Base-by-base conservation (phyloP, 768 basidiomycete species). In the Naganishia vishniacii region DNA sequence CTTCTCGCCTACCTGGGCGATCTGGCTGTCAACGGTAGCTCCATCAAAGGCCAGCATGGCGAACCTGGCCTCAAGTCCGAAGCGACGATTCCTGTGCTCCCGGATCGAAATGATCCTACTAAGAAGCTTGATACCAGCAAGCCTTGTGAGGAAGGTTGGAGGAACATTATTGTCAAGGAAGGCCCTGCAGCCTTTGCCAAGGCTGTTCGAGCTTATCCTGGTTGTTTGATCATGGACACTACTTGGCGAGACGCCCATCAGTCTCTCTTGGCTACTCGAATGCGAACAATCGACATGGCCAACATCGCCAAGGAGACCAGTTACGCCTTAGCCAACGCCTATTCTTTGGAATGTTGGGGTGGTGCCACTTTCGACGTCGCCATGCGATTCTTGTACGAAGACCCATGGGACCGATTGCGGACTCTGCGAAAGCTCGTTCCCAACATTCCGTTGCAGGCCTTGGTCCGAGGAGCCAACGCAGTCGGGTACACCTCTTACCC, bases 211-310 rank as follows among this genome's bases (percentile, higher is more conserved):
- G 88, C 87, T 67, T 98, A 99, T 79, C 89, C 90, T 59, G 95
- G 95, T 62, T 86, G 85, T 61, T 83, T 98, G 60, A 78, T 78
- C 71, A 78, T 78, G 78, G 78, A 99, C 79, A 98, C 94, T 29
- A 98, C 94, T 1, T 97, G 95, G 94, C 89, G 95, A 77, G 95
- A 99, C 73, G 95, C 95, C 25, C 95, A 99, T 78, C 95, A 99
- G 78, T 95, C 92, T 29, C 83, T 99, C 37, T 85, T 99, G 62
- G 95, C 95, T 48, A 99, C 95, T 29, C 88, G 95, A 66, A 82
- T 99, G 53, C 85, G 95, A 68, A 98, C 95, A 11, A 85, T 88
- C 68, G 95, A 99, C 74, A 98, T 98, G 85, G 89, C 86, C 69
- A 97, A 95, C 80, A 97, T 99, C 67, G 95, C 95, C 59, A 95